Conservation (phyloP, 1,284 basidiomycete genomes). For the Lentinula novae-zelandiae region DNA sequence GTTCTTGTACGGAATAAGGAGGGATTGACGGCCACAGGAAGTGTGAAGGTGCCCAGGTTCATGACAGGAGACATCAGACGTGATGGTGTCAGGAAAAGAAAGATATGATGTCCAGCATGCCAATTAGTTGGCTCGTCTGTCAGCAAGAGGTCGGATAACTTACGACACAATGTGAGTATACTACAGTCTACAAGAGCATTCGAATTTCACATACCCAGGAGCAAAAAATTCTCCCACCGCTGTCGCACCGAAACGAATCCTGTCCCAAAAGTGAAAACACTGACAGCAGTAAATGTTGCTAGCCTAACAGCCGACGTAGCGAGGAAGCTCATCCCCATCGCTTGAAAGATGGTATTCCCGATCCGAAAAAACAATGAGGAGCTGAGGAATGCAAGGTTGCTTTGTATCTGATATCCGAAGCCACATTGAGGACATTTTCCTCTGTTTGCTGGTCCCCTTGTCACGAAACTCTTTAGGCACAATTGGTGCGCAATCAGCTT, state of each 20-base stretch:
- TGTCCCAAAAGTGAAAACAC: slow-evolving; percentile 1
- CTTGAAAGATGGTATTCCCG: slow-evolving; percentile 7
- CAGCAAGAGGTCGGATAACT: slow-evolving; percentile 11
- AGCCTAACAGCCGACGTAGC: slow-evolving; percentile 1
- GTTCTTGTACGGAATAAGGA: slow-evolving; percentile 3
- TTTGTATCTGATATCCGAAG: slow-evolving; percentile 9
- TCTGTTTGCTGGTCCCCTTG: not conserved
- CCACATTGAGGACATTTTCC: slow-evolving; percentile 14
- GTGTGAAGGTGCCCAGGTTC: not conserved
- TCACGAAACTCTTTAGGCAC: slow-evolving; percentile 9
- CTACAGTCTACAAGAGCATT: not conserved
- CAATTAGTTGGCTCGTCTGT: slow-evolving; percentile 11
- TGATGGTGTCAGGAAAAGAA: slow-evolving; percentile 6
- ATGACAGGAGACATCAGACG: not conserved
- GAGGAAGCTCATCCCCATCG: slow-evolving; percentile 8
- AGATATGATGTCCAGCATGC: not conserved
- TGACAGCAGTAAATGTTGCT: not conserved
- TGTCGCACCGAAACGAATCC: slow-evolving; percentile 2
- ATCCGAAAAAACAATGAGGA: slow-evolving; percentile 6
- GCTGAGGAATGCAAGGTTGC: not conserved
- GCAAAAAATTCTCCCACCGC: slow-evolving; percentile 12
- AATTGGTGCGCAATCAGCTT: slow-evolving; percentile 14
- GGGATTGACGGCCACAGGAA: slow-evolving; percentile 12
- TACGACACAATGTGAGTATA: not conserved
- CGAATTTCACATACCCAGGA: slow-evolving; percentile 1